phyloP scores from a whole-genome alignment of 305 asterid genomes.

The Solanum hybrid region DNA sequence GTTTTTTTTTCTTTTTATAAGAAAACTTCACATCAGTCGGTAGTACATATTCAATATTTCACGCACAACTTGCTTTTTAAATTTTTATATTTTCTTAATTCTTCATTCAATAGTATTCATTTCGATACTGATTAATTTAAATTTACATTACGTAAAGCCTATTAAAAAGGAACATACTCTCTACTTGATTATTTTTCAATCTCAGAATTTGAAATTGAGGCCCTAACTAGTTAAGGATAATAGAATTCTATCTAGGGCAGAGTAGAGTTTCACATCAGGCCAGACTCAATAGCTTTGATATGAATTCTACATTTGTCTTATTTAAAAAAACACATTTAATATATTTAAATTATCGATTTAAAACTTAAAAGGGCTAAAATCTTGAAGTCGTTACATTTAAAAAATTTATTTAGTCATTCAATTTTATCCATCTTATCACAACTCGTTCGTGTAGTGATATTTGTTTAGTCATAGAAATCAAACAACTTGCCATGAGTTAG shows the following conservation, averaged over 20 bases:
- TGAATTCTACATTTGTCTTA: not conserved
- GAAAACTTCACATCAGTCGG: conserved; percentile 7
- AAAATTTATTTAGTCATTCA: fast-evolving
- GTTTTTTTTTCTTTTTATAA: not conserved
- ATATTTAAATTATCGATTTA: not conserved
- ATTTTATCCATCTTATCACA: not conserved
- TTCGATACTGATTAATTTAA: fast-evolving
- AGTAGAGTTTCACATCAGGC: not conserved
- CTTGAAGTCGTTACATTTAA: not conserved
- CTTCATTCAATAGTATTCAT: too few relatives aligned
- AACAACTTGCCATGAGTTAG: not conserved
- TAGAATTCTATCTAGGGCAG: fast-evolving
- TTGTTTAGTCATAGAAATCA: not conserved
- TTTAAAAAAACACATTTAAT: not conserved
- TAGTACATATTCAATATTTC: conserved; percentile 18
- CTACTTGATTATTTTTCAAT: not conserved
- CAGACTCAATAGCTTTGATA: not conserved
- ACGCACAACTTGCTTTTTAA: conserved; percentile 9
- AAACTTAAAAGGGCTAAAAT: not conserved
- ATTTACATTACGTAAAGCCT: fast-evolving
- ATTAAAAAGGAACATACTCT: not conserved
- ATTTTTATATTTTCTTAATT: not conserved
- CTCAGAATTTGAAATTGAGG: fast-evolving
- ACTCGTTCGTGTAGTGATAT: not conserved
- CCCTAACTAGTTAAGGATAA: not conserved